Evolutionary conservation across 768 basidiomycete genomes (phyloP), one percentile per base, ranked within the genome.

Genomic region (Rhodotorula taiwanensis): DNA sequence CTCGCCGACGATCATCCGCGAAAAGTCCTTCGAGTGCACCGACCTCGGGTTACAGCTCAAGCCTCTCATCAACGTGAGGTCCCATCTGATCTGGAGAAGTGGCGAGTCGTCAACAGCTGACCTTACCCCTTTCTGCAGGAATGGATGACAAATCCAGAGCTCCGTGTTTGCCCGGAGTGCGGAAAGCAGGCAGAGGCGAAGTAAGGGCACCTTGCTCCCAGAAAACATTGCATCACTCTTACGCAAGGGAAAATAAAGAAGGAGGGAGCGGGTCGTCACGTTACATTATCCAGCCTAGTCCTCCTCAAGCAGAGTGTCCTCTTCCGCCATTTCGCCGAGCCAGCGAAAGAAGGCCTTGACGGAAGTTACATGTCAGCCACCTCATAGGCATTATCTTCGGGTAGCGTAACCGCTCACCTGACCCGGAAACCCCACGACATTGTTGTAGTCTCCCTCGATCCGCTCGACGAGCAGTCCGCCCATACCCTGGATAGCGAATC

Each of bases 11-110:
- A 79, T 89, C 65, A 87, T 92, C 69, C 81, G 85, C 68, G 87
- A 93, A 77, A 89, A 89, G 62, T 78, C 81, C 0, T 90, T 97
- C 74, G 89, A 92, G 73, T 86, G 87, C 66, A 86, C 84, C 0
- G 90, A 98, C 72, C 82, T 98, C 33, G 94, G 92, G 47, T 87
- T 87, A 18, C 93, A 98, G 77, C 79, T 98, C 57, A 94, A 94
- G 77, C 88, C 91, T 0, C 81, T 91, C 52, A 95, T 98, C 62
- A 80, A 71, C 36, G 74, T 71, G 7, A 11, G 72, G 27, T 20
- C 36, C 5, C 18, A 41, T 21, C 25, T 44, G 15, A 8, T 55
- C 27, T n/a, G 9, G n/a, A n/a, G n/a, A n/a, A n/a, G n/a, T n/a
- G n/a, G n/a, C n/a, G n/a, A n/a, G n/a, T n/a, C n/a, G n/a, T n/a